Evolutionary conservation across 208 protist genomes (phyloP), one percentile per base, ranked within the genome.

Genomic region (Trypanosoma congolense): DNA sequence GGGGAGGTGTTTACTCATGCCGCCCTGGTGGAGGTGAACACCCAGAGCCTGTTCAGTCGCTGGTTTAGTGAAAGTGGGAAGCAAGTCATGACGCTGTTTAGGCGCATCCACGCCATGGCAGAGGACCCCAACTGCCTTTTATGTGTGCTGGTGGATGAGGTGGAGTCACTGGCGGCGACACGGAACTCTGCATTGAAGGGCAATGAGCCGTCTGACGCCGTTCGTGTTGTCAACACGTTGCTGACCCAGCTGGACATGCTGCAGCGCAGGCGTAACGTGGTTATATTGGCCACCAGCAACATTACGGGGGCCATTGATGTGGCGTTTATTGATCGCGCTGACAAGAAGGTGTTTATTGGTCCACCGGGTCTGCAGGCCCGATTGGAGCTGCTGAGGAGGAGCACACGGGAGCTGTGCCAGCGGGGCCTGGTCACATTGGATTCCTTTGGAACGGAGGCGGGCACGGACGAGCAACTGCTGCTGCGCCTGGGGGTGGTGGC

Each of bases 41-140:
- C 93, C 1, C 96, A 99, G 77, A 87, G 70, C 49, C 69, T 98
- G 31, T 98, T 98, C 74, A 96, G 86, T 45, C 95, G 97, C 43
- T 98, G 93, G 94, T 98, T 98, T 65, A 96, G 90, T 63, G 96
- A 99, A 74, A 96, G 83, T 56, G 97, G 97, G 0, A 99, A 99
- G 74, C 80, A 98, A 48, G 97, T 99, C 21, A 79, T 94, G 69
- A 73, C 84, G 33, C 52, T 99, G 10, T 99, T 99, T 56, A 48
- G 71, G 8, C 73, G 74, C 28, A 87, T 98, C 24, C 78, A 77
- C 24, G 69, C 83, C 36, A 33, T 96, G n/a, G 70, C 90, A 1
- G 56, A 53, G n/a, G 40, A 74, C 29, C 25, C 40, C 22, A 35
- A 33, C 6, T 74, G 53, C 10, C 75, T 98, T 26, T 73, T 97